phyloP scores from a whole-genome alignment of 345 rosid species.

The Populus tremula region DNA sequence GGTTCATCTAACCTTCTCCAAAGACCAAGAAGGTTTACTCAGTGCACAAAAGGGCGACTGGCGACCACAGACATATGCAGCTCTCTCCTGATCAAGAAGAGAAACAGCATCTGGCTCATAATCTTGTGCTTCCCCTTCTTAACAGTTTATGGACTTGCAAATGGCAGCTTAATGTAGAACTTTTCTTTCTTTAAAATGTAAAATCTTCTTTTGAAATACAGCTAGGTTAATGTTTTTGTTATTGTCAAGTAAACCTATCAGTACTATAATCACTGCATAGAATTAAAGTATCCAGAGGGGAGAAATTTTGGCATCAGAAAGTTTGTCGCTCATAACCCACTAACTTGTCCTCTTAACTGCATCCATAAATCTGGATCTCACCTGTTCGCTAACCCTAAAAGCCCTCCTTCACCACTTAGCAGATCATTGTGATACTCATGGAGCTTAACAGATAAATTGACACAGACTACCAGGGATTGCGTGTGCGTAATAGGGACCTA shows the following conservation, averaged over 20 bases:
- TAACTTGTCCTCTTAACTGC: neutral
- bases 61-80: slow-evolving; percentile 58
- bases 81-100: slow-evolving; percentile 30
- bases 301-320: neutral
- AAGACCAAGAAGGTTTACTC: slow-evolving; percentile 73
- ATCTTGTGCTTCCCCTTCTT: neutral
- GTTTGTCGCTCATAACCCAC: neutral
- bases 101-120: neutral
- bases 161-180: neutral
- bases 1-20: slow-evolving; percentile 69
- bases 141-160: neutral
- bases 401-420: neutral
- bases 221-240: neutral
- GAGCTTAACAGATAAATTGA: neutral
- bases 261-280: neutral
- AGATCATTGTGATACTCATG: neutral
- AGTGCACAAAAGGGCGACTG: slow-evolving; percentile 89
- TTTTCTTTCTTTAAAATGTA: neutral
- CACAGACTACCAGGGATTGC: neutral
- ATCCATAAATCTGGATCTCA: neutral
- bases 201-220: neutral
- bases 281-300: neutral
- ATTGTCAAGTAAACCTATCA: slow-evolving; percentile 6
- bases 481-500: neutral
- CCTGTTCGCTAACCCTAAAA: neutral